Base-by-base conservation (phyloP, 2,329 filamentous ascomycete genomes). In the Scedosporium aurantiacum region DNA sequence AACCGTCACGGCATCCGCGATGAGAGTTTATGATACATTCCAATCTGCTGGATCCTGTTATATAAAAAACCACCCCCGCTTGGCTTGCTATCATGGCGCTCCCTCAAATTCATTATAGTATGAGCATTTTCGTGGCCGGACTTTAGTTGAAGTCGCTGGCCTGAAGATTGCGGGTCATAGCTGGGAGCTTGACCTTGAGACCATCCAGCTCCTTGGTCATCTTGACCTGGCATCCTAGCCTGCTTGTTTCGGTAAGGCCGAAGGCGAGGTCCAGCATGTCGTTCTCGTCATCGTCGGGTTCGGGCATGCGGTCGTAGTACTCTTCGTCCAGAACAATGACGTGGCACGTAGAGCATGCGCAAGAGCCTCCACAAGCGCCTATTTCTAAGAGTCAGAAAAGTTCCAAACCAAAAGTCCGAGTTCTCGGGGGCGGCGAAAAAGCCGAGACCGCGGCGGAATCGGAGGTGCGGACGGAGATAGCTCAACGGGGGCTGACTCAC, bases 151-250 rank as follows among this genome's bases (percentile, higher is more conserved):
- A 99, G 75, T 99, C 94, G 73, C 90, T 96, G 14, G 91, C 90
- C 76, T 99, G 94, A 75, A 99, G 70, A 71, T 99, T 99, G 73
- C 94, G 82, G 66, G 94, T 97, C 91, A 97, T 97, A 43, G 85
- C 86, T 12, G 94, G 94, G 69, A 99, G 76, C 73, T 84, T 89
- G 37, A 99, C 91, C 55, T 85, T 84, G 68, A 99, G 65, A 0
- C 94, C 94, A 71, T 97, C 89, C 65, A 97, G 75, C 67, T 95
- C 91, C 74, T 91, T 91, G 63, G 79, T 88, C 93, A 99, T 97
- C 71, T 84, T 80, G 27, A 99, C 89, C 78, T 97, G 92, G 73
- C 92, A 97, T 0, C 92, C 92, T 66, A 97, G 73, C 32, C 92
- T 77, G 67, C 82, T 84, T 25, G 91, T 96, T 79, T 96, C 91